phyloP scores from a whole-genome alignment of 2,329 filamentous ascomycete species.

The Sclerotinia subarctica region DNA sequence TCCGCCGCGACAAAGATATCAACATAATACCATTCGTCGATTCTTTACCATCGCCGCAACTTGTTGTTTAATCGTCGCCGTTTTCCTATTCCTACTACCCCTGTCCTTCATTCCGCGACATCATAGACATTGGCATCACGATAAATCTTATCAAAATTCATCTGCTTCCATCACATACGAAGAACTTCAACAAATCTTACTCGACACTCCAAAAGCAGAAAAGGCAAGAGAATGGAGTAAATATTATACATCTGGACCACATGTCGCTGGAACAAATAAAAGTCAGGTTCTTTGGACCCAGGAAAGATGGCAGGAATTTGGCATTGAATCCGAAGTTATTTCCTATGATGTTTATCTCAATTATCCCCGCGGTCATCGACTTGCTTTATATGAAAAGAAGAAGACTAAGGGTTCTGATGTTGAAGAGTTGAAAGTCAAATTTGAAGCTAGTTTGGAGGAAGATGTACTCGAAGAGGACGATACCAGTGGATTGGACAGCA shows the following conservation, averaged over 20 bases:
- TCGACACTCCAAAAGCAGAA: slow-evolving; percentile 55
- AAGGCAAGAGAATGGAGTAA: slow-evolving; percentile 67
- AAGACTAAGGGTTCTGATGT: slow-evolving; percentile 42
- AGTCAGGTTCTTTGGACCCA: slow-evolving; percentile 71
- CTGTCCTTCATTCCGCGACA: slow-evolving; percentile 43
- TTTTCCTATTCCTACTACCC: slow-evolving; percentile 46
- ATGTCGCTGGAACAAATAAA: slow-evolving; percentile 73
- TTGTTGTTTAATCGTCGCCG: slow-evolving; percentile 48
- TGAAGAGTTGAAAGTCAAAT: slow-evolving; percentile 63
- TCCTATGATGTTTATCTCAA: slow-evolving; percentile 77
- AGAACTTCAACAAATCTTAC: slow-evolving; percentile 54
- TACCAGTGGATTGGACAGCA: slow-evolving; percentile 67
- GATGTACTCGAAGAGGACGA: slow-evolving; percentile 80
- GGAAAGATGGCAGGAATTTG: slow-evolving; percentile 70
- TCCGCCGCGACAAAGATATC: slow-evolving; percentile 52
- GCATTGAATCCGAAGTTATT: slow-evolving; percentile 60
- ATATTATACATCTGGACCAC: slow-evolving; percentile 74
- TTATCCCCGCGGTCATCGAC: slow-evolving; percentile 67
- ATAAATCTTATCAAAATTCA: slow-evolving; percentile 24
- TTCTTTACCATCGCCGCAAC: slow-evolving; percentile 62
- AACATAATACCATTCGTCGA: slow-evolving; percentile 59
- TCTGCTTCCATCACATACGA: slow-evolving; percentile 43
- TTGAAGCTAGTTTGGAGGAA: slow-evolving; percentile 77
- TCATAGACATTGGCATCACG: slow-evolving; percentile 39
- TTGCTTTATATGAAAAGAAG: slow-evolving; percentile 60